Evolutionary conservation across 805 yeast species (phyloP).

Genomic region (Huiozyma sinensis): DNA sequence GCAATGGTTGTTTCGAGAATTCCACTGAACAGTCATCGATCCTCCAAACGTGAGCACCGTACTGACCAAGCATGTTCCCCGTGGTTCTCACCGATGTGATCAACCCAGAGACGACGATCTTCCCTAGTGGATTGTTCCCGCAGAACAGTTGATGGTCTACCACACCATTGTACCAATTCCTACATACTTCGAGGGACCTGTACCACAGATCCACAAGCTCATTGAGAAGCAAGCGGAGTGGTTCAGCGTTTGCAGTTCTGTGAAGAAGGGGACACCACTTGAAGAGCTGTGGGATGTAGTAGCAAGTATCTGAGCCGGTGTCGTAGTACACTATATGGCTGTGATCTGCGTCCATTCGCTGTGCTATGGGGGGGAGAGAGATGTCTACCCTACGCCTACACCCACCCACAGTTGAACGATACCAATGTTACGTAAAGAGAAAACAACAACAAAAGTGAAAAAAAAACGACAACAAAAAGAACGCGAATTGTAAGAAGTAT

Average conservation of each 20-base stretch:
- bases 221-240: not conserved
- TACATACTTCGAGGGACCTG: not conserved
- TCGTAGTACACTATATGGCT: not conserved
- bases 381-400: too few relatives aligned
- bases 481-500: too few relatives aligned
- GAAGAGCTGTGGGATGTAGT: constrained; percentile 1
- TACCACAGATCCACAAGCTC: not conserved
- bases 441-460: too few relatives aligned
- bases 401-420: too few relatives aligned
- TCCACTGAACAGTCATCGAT: constrained; percentile 2
- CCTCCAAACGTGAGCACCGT: not conserved
- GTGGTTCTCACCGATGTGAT: constrained; percentile 22
- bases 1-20: not conserved
- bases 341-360: not conserved
- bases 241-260: not conserved
- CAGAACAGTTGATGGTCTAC: constrained; percentile 16
- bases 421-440: too few relatives aligned
- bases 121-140: constrained; percentile 35
- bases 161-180: not conserved
- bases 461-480: too few relatives aligned
- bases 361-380: not conserved
- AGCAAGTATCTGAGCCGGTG: not conserved
- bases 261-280: too few relatives aligned
- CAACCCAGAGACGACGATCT: constrained; percentile 29
- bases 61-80: constrained; percentile 10